phyloP scores from a whole-genome alignment of 208 protist genomes.

The Leptomonas seymouri region DNA sequence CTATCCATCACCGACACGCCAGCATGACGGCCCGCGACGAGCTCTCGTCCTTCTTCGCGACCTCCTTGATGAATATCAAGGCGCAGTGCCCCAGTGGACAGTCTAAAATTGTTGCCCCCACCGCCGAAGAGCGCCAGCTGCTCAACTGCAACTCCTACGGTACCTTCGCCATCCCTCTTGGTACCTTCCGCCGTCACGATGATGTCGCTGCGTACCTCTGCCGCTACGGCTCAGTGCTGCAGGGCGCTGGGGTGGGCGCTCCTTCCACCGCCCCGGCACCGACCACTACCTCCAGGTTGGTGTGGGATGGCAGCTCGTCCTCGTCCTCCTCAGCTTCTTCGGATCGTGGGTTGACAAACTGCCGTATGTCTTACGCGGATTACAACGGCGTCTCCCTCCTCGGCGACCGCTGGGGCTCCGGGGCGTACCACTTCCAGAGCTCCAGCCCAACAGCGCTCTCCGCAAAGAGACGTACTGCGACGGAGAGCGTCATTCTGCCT shows the following conservation, averaged over 20 bases:
- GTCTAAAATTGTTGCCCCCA: background rate
- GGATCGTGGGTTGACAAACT: conserved; percentile 3
- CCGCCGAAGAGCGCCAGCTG: conserved; percentile 1
- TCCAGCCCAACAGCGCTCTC: background rate
- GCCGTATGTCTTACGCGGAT: conserved; percentile 6
- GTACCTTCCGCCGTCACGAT: background rate
- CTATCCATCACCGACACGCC: background rate
- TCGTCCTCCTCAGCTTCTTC: background rate
- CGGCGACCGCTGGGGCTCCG: conserved; percentile 1
- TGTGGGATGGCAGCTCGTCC: background rate
- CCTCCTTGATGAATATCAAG: conserved; percentile 8
- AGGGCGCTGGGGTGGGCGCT: background rate
- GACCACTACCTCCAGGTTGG: background rate
- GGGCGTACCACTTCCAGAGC: conserved; percentile 1
- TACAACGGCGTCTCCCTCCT: conserved; percentile 12
- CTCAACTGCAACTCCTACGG: conserved; percentile 5
- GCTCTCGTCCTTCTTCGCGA: conserved; percentile 10
- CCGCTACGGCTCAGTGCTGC: background rate
- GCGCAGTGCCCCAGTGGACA: background rate
- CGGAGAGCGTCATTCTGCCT: no score
- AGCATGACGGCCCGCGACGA: background rate
- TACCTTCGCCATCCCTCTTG: conserved; percentile 14
- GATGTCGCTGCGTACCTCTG: background rate
- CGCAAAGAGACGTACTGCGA: background rate
- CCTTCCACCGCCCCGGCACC: background rate